Evolutionary conservation across 768 basidiomycete species (phyloP).

Genomic region (Calocybe gangraenosa): DNA sequence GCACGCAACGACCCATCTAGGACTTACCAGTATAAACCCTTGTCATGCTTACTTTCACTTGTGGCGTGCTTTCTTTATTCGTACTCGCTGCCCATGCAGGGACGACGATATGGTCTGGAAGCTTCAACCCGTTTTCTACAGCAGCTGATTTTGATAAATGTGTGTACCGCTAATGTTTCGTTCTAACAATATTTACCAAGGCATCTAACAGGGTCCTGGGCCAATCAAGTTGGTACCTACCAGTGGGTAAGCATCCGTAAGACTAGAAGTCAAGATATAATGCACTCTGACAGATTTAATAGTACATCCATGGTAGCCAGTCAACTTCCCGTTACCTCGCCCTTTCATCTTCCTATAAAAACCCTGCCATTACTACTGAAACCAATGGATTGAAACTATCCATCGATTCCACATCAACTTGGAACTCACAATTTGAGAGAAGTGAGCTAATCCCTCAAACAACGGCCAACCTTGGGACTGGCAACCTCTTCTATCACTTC

Average conservation of each 20-base stretch:
- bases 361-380: slow-evolving; percentile 51
- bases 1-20: not conserved
- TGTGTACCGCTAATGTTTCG: slow-evolving; percentile 18
- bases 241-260: slow-evolving; percentile 42
- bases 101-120: slow-evolving; percentile 51
- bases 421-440: slow-evolving; percentile 52
- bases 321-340: slow-evolving; percentile 52
- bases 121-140: slow-evolving; percentile 44
- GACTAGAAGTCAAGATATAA: not conserved
- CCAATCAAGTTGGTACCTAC: slow-evolving; percentile 48
- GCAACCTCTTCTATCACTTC: slow-evolving; percentile 62
- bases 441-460: slow-evolving; percentile 43
- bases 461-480: slow-evolving; percentile 49
- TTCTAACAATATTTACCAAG: not conserved
- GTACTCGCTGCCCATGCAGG: slow-evolving; percentile 38
- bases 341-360: slow-evolving; percentile 48
- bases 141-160: slow-evolving; percentile 51
- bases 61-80: slow-evolving; percentile 29
- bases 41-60: slow-evolving; percentile 25
- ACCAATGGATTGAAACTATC: slow-evolving; percentile 48
- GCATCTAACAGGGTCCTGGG: slow-evolving; percentile 45
- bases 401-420: slow-evolving; percentile 48
- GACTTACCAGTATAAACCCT: not conserved
- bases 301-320: slow-evolving; percentile 54
- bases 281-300: not conserved